These are phyloP conservation scores for Smithsoniella earleae DNA, from an alignment of 163 green algal species.

Conservation along the genomic window DNA sequence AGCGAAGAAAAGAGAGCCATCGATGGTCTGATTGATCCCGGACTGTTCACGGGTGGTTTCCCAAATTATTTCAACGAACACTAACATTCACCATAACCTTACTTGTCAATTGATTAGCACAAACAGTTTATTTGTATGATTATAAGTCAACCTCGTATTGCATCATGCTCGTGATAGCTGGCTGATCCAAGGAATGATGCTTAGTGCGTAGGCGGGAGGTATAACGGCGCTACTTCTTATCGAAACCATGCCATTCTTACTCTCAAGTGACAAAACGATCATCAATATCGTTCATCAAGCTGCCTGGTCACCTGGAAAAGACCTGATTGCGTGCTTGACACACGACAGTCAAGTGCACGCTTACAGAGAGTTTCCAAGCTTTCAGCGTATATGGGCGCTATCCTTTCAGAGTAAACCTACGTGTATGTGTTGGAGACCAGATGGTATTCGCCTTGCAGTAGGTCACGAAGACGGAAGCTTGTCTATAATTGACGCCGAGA, in stretches of 20 bases:
- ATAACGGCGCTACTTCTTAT: no score
- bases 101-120: no score
- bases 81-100: no score
- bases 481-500: constrained; percentile 26
- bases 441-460: constrained; percentile 7
- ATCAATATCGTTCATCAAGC: constrained; percentile 26
- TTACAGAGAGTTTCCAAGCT: constrained; percentile 24
- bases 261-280: constrained; percentile 19
- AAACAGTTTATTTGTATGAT: no score
- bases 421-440: constrained; percentile 21
- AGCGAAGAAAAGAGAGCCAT: no score
- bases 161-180: no score
- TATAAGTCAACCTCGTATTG: no score
- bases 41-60: no score
- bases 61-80: no score
- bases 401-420: constrained; percentile 22
- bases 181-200: no score
- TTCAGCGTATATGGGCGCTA: constrained; percentile 29
- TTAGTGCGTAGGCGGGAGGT: no score
- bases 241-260: constrained; percentile 18
- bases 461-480: constrained; percentile 18
- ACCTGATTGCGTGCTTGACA: constrained; percentile 25
- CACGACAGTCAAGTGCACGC: constrained; percentile 27
- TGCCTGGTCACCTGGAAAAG: constrained; percentile 14
- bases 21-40: no score